Evolutionary conservation across 768 basidiomycete genomes (phyloP).

Genomic region (Mrakia frigida): DNA sequence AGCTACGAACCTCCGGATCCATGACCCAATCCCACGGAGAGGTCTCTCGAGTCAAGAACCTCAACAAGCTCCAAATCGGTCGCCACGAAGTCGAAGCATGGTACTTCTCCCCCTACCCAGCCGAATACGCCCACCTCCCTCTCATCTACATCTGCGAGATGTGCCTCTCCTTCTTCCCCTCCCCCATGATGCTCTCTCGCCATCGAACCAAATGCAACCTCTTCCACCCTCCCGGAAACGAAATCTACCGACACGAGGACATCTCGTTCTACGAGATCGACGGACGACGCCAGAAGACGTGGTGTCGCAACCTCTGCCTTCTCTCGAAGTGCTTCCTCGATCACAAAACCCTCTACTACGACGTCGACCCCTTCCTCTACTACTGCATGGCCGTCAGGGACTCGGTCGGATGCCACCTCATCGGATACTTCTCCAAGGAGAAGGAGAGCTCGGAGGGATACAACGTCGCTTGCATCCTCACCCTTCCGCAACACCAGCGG

Average conservation of each 20-base stretch:
- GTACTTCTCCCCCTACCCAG: conserved; percentile 99
- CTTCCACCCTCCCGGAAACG: conserved; percentile 94
- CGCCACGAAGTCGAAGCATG: conserved; percentile 97
- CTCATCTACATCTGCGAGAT: conserved; percentile 97
- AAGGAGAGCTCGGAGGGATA: conserved; percentile 97
- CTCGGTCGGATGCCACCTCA: conserved; percentile 81
- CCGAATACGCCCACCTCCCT: conserved; percentile 94
- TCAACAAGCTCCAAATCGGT: conserved; percentile 94
- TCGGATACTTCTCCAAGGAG: conserved; percentile 99
- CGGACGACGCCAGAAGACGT: conserved; percentile 88
- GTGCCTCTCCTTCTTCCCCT: conserved; percentile 88
- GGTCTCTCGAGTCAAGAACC: conserved; percentile 95
- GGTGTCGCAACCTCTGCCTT: conserved; percentile 94
- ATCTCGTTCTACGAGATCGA: conserved; percentile 98
- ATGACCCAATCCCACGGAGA: conserved; percentile 99
- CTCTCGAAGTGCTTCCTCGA: conserved; percentile 97
- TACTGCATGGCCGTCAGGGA: conserved; percentile 97
- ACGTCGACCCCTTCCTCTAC: conserved; percentile 99
- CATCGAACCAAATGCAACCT: conserved; percentile 88
- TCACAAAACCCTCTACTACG: conserved; percentile 98
- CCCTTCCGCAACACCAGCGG: conserved; percentile 96
- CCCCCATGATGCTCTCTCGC: conserved; percentile 80
- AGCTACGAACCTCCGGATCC: conserved; percentile 91
- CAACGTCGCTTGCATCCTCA: conserved; percentile 97
- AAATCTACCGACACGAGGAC: conserved; percentile 96